phyloP scores from a whole-genome alignment of 805 yeast species.

The Starmera amethionina region DNA sequence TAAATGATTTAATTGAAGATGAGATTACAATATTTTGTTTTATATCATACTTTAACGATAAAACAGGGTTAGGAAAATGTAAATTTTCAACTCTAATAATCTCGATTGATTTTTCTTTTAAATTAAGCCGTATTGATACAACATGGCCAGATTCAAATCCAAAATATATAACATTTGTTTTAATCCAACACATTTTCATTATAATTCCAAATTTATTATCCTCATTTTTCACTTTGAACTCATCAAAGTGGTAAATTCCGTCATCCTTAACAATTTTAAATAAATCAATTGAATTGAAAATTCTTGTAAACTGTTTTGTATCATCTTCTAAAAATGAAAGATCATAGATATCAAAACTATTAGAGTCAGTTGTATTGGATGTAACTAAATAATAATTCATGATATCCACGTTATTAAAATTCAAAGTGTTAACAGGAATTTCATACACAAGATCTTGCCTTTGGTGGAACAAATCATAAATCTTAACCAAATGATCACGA shows the following conservation, averaged over 20 bases:
- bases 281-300: slow-evolving; percentile 15
- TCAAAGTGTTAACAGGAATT: slow-evolving; percentile 65
- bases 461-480: slow-evolving; percentile 31
- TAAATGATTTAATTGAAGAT: slow-evolving; percentile 39
- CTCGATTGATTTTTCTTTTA: neutral
- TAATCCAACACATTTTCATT: slow-evolving; percentile 43
- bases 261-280: slow-evolving; percentile 7
- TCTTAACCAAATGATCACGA: slow-evolving; percentile 44
- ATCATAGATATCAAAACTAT: slow-evolving; percentile 52
- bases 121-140: slow-evolving; percentile 19
- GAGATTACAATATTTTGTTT: slow-evolving; percentile 22
- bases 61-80: slow-evolving; percentile 47
- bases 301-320: slow-evolving; percentile 9
- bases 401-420: slow-evolving; percentile 57
- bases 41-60: slow-evolving; percentile 29
- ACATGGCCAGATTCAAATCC: slow-evolving; percentile 76
- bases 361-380: slow-evolving; percentile 57
- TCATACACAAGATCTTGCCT: slow-evolving; percentile 24
- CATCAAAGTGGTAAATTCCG: slow-evolving; percentile 9
- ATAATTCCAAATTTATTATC: slow-evolving; percentile 48
- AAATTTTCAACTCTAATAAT: slow-evolving; percentile 11
- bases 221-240: slow-evolving; percentile 6
- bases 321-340: slow-evolving; percentile 20
- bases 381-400: slow-evolving; percentile 30
- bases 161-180: slow-evolving; percentile 24